Percentiles rank a stretch among this genome's conserved stretches.
Conservation (phyloP, 495 filamentous ascomycete genomes). For the Elaphomyces granulatus region DNA sequence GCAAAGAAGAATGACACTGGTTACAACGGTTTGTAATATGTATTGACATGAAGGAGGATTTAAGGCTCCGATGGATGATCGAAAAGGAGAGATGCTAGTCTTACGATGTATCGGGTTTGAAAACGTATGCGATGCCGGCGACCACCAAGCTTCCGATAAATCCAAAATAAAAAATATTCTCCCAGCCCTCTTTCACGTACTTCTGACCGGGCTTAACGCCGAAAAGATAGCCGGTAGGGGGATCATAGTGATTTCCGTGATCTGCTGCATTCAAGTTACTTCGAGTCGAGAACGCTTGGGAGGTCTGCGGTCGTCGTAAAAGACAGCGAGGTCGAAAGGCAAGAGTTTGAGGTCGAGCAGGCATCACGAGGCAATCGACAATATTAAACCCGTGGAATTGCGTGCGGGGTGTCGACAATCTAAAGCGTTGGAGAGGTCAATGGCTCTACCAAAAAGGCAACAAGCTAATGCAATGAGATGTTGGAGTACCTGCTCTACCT, state of each 20-base stretch:
- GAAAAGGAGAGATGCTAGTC: slow-evolving; percentile 23
- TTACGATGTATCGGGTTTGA: slow-evolving; percentile 97
- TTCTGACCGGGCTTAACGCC: slow-evolving; percentile 88
- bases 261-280: slow-evolving; percentile 30
- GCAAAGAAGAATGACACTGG: too few species aligned
- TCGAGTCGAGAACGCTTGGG: slow-evolving; percentile 31
- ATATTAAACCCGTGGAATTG: too few species aligned
- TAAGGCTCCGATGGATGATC: neutral
- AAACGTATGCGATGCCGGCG: slow-evolving; percentile 73
- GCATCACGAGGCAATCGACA: slow-evolving; percentile 32
- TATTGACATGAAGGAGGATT: too few species aligned
- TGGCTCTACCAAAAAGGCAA: too few species aligned
- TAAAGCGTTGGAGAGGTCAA: too few species aligned
- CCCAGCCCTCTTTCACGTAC: slow-evolving; percentile 92
- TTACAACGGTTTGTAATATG: too few species aligned
- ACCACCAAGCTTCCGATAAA: slow-evolving; percentile 72
- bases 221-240: slow-evolving; percentile 81
- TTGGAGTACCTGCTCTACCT: too few species aligned
- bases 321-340: slow-evolving; percentile 30
- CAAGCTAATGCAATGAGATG: too few species aligned
- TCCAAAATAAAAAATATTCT: slow-evolving; percentile 73
- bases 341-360: slow-evolving; percentile 27
- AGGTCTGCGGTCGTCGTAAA: slow-evolving; percentile 23
- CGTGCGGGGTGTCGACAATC: too few species aligned
- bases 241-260: slow-evolving; percentile 75